phyloP scores from a whole-genome alignment of 73 alveolate genomes.

The Paraurostyla sp. region DNA sequence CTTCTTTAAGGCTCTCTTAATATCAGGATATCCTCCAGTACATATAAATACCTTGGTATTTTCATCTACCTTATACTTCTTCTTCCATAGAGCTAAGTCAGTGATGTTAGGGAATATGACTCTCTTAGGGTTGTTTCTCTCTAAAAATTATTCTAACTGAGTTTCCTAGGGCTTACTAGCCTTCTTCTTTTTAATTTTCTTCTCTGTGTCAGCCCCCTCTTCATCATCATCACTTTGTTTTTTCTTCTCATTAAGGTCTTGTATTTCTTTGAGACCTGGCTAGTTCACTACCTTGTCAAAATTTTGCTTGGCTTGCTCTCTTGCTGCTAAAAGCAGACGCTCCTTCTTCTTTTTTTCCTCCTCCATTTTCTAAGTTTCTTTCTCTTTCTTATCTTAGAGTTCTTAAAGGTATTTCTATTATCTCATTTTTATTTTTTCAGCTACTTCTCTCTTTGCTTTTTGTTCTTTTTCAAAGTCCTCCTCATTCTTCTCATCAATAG shows the following conservation, averaged over 20 bases:
- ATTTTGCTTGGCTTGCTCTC: constrained; percentile 60
- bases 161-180: constrained; percentile 22
- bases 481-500: constrained; percentile 73
- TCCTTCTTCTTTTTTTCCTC: constrained; percentile 66
- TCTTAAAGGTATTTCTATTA: constrained; percentile 63
- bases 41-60: constrained; percentile 81
- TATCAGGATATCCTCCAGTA: constrained; percentile 92
- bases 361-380: constrained; percentile 50
- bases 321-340: constrained; percentile 14
- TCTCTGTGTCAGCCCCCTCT: constrained; percentile 5
- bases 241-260: constrained; percentile 30
- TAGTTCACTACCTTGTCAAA: constrained; percentile 21
- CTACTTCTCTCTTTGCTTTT: constrained; percentile 68
- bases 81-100: constrained; percentile 78
- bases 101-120: constrained; percentile 73
- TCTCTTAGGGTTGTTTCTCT: constrained; percentile 69
- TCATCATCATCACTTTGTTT: constrained; percentile 40
- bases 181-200: constrained; percentile 60
- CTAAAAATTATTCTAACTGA: constrained; percentile 43
- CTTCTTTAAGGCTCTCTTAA: constrained; percentile 81
- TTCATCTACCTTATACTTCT: constrained; percentile 74
- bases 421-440: constrained; percentile 61
- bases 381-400: constrained; percentile 51
- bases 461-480: constrained; percentile 51
- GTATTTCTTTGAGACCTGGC: constrained; percentile 57